These are phyloP conservation scores for Mycena olivaceomarginata DNA, from an alignment of 768 basidiomycete genomes.

Conservation along the genomic window DNA sequence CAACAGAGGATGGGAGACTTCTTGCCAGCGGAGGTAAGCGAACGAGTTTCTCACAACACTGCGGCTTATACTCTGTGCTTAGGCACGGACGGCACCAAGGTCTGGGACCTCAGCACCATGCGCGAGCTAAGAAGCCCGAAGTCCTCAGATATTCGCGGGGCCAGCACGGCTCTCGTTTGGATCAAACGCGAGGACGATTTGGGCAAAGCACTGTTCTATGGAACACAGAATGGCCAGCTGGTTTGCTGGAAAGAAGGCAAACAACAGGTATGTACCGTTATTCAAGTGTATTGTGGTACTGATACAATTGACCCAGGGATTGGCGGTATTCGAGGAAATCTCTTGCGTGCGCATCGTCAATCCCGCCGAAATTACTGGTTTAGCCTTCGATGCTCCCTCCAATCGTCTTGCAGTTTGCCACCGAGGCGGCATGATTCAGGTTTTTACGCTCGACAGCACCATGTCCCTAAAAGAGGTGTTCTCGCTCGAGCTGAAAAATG, in stretches of 20 bases:
- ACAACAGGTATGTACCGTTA: constrained; percentile 30
- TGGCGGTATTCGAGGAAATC: constrained; percentile 40
- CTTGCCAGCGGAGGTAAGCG: constrained; percentile 41
- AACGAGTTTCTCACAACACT: neutral
- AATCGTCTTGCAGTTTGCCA: constrained; percentile 46
- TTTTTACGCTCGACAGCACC: constrained; percentile 33
- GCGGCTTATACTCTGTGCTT: neutral
- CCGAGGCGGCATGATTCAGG: constrained; percentile 42
- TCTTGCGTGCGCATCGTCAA: constrained; percentile 39
- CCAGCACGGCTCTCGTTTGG: constrained; percentile 43
- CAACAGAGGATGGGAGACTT: constrained; percentile 36
- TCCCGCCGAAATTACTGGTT: constrained; percentile 46
- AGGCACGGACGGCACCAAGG: constrained; percentile 41
- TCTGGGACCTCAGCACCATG: constrained; percentile 38
- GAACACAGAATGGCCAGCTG: constrained; percentile 43
- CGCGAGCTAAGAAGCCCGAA: constrained; percentile 21
- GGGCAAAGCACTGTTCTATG: constrained; percentile 38
- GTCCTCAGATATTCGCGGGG: constrained; percentile 30
- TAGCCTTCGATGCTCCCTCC: constrained; percentile 44
- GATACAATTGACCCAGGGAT: constrained; percentile 17
- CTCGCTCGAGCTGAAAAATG: constrained; percentile 37
- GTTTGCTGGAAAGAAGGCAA: constrained; percentile 42
- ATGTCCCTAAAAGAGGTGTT: constrained; percentile 43
- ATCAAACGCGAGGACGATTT: constrained; percentile 42
- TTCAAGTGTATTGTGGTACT: constrained; percentile 14